A percentile compares a stretch with the other conserved stretches of the same genome.
These are phyloP conservation scores for Ophiocordyceps camponoti-saundersi DNA, from an alignment of 2,329 filamentous ascomycete genomes.

Conservation along the genomic window DNA sequence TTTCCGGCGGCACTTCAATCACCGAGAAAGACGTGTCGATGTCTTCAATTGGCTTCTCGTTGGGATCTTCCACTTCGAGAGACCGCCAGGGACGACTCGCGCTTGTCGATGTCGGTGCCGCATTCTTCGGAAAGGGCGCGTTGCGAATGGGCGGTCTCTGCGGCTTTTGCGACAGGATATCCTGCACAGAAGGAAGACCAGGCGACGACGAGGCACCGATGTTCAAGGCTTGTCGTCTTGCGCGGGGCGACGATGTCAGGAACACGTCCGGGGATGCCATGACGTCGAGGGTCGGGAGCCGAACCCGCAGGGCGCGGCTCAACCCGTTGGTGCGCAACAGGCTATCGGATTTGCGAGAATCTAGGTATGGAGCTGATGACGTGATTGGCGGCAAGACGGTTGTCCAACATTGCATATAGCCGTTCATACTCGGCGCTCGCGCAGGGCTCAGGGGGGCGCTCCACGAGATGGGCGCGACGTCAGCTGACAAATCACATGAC, in stretches of 20 bases:
- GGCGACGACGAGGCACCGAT: slow-evolving; percentile 30
- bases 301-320: slow-evolving; percentile 31
- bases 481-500: slow-evolving; percentile 19
- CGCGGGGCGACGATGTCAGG: slow-evolving; percentile 13
- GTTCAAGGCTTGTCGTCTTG: slow-evolving; percentile 14
- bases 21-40: slow-evolving; percentile 5
- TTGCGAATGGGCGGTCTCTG: slow-evolving; percentile 15
- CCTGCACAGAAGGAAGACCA: slow-evolving; percentile 33
- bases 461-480: slow-evolving; percentile 14
- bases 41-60: not conserved
- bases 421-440: not conserved
- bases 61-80: slow-evolving; percentile 8
- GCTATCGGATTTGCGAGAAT: slow-evolving; percentile 4
- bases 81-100: slow-evolving; percentile 20
- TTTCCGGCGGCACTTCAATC: slow-evolving; percentile 8
- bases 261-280: slow-evolving; percentile 18
- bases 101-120: slow-evolving; percentile 21
- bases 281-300: slow-evolving; percentile 8
- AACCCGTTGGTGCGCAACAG: slow-evolving; percentile 10
- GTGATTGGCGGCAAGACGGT: not conserved
- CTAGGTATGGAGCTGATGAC: not conserved
- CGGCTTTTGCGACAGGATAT: slow-evolving; percentile 23
- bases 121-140: slow-evolving; percentile 18
- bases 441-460: not conserved
- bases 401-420: not conserved